Conservation (phyloP, 148 eudicot genomes). For the Vaccinium myrtillus region DNA sequence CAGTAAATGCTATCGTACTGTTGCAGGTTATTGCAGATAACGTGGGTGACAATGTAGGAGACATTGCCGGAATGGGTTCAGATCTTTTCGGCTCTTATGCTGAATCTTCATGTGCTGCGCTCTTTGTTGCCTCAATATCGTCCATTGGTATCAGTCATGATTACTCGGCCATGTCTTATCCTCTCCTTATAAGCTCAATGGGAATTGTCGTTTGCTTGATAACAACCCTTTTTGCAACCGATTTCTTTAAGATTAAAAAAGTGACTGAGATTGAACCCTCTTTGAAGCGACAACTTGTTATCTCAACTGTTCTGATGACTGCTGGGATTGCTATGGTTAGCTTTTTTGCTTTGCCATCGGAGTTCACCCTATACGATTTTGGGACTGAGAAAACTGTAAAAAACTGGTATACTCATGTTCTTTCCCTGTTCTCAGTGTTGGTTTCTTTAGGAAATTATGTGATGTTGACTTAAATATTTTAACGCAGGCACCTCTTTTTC, state of each 20-base stretch:
- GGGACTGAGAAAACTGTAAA: slow-evolving; percentile 26
- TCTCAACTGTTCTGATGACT: slow-evolving; percentile 36
- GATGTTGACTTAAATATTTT: not conserved
- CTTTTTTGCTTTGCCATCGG: slow-evolving; percentile 28
- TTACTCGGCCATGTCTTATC: slow-evolving; percentile 33
- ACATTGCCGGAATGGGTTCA: slow-evolving; percentile 39
- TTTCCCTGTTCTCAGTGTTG: not conserved
- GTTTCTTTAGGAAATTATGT: not conserved
- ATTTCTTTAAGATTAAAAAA: slow-evolving; percentile 26
- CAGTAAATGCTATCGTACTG: not conserved
- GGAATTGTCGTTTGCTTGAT: slow-evolving; percentile 34
- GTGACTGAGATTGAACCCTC: slow-evolving; percentile 32
- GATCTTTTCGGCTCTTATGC: slow-evolving; percentile 37
- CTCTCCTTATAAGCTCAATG: slow-evolving; percentile 36
- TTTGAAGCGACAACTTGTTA: slow-evolving; percentile 29
- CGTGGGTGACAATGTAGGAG: slow-evolving; percentile 39
- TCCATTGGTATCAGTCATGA: slow-evolving; percentile 29
- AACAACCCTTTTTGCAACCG: slow-evolving; percentile 32
- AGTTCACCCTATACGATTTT: slow-evolving; percentile 30
- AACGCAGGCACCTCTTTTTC: slow-evolving; percentile 33
- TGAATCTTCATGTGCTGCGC: slow-evolving; percentile 33
- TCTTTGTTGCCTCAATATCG: slow-evolving; percentile 34
- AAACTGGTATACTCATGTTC: slow-evolving; percentile 23
- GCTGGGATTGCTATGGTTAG: slow-evolving; percentile 32
- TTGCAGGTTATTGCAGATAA: slow-evolving; percentile 36